A percentile compares a stretch with the other conserved stretches of the same genome.
phyloP scores from a whole-genome alignment of 176 grass and related monocot genomes.

The Eleusine indica region DNA sequence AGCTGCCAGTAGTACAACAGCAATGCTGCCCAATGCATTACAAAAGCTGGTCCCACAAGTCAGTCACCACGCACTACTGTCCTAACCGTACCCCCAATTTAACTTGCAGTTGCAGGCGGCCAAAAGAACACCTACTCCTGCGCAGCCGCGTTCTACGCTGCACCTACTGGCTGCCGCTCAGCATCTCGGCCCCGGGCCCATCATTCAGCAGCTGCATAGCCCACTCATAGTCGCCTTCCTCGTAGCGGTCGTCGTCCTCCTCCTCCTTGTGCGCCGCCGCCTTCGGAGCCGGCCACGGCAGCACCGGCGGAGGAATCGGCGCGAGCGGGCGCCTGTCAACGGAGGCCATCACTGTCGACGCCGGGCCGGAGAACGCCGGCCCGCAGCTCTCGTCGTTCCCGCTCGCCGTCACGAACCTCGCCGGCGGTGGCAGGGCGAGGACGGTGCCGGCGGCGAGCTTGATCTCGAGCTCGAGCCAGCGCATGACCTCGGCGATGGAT shows the following conservation, averaged over 20 bases:
- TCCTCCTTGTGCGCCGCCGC: background rate
- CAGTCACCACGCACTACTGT: background rate
- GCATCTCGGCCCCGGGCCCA: slow-evolving; percentile 4
- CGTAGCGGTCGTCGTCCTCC: background rate
- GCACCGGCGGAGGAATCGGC: background rate
- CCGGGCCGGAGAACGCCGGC: slow-evolving; percentile 22
- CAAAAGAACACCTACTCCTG: background rate
- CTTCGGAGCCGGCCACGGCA: background rate
- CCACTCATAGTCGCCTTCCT: background rate
- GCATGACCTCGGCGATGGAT: slow-evolving; percentile 52
- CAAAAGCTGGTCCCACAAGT: background rate
- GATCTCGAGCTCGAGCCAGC: slow-evolving; percentile 63
- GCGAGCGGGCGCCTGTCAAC: slow-evolving; percentile 20
- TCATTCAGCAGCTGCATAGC: slow-evolving; percentile 43
- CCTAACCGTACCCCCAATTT: background rate
- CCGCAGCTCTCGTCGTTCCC: slow-evolving; percentile 42
- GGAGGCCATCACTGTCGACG: slow-evolving; percentile 46
- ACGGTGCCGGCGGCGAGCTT: slow-evolving; percentile 15
- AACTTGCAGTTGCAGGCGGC: background rate
- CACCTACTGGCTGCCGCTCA: background rate
- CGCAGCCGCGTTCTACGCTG: background rate
- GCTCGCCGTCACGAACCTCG: background rate
- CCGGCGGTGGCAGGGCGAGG: background rate
- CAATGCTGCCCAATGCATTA: background rate
- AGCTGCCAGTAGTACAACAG: background rate